These are phyloP conservation scores for Protea cynaroides DNA, from an alignment of 164 flowering plant genomes.

Conservation along the genomic window DNA sequence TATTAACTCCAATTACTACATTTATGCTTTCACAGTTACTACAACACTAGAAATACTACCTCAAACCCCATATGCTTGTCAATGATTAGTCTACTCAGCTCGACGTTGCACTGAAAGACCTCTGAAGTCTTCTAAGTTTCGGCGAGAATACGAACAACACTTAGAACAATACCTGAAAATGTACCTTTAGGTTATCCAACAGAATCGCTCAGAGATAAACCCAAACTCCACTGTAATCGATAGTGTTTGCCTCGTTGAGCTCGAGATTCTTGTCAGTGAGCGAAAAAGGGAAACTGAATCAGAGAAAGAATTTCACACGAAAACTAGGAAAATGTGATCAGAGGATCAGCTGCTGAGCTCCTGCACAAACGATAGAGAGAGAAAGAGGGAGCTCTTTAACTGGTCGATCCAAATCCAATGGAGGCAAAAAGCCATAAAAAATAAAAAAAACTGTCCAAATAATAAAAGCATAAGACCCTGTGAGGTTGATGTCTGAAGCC, in stretches of 20 bases:
- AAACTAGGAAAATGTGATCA: slow-evolving; percentile 16
- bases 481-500: background rate
- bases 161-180: background rate
- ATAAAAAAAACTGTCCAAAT: background rate
- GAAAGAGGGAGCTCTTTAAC: slow-evolving; percentile 9
- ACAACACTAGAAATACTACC: background rate
- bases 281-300: slow-evolving; percentile 13
- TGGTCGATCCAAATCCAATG: slow-evolving; percentile 14
- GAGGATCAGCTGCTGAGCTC: slow-evolving; percentile 20
- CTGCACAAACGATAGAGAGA: slow-evolving; percentile 13
- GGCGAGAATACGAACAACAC: background rate
- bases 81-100: background rate
- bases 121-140: background rate
- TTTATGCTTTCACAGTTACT: background rate
- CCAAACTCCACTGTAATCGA: slow-evolving; percentile 14
- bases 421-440: background rate
- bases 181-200: background rate
- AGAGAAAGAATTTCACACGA: slow-evolving; percentile 13
- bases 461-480: slow-evolving; percentile 3
- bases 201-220: slow-evolving; percentile 1
- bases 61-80: background rate
- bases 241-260: slow-evolving; percentile 12
- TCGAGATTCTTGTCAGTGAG: slow-evolving; percentile 10
- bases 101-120: background rate
- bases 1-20: background rate